Evolutionary conservation across 352 stramenopile genomes (phyloP).

Genomic region (Aphanomyces astaci): DNA sequence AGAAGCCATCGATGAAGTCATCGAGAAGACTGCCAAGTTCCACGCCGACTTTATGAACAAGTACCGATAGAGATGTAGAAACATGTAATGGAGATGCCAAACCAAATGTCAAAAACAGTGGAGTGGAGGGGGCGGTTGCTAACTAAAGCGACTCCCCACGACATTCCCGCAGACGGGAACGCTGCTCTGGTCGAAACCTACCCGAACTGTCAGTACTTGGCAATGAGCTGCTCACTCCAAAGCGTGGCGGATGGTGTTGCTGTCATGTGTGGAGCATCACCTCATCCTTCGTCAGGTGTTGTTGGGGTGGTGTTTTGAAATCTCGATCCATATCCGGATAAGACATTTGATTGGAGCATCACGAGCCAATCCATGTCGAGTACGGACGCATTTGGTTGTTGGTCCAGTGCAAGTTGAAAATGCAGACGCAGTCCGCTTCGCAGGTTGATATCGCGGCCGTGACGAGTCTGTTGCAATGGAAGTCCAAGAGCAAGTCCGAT

Average conservation of each 20-base stretch:
- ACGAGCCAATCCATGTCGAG: not conserved
- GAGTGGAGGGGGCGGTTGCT: too few relatives aligned
- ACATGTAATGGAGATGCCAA: too few relatives aligned
- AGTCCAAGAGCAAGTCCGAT: not conserved
- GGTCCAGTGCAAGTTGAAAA: not conserved
- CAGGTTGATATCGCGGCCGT: constrained; percentile 8
- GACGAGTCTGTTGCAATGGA: constrained; percentile 11
- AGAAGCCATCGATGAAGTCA: constrained; percentile 91
- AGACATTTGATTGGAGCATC: not conserved
- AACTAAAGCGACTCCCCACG: too few relatives aligned
- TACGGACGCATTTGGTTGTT: not conserved
- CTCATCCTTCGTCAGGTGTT: too few relatives aligned
- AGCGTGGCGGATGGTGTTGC: too few relatives aligned
- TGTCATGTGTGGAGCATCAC: too few relatives aligned
- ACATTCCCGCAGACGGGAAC: too few relatives aligned
- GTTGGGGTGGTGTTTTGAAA: not conserved
- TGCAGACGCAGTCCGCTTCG: not conserved
- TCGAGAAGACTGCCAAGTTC: constrained; percentile 92
- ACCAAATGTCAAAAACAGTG: too few relatives aligned
- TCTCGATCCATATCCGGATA: not conserved
- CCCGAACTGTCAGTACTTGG: too few relatives aligned
- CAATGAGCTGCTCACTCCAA: too few relatives aligned
- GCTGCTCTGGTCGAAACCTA: too few relatives aligned
- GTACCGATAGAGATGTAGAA: constrained; percentile 64
- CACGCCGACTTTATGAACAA: constrained; percentile 94